Percentiles rank a stretch among this genome's conserved stretches.
phyloP scores from a whole-genome alignment of 495 filamentous ascomycete species.

The Hypoxylon lenormandii region DNA sequence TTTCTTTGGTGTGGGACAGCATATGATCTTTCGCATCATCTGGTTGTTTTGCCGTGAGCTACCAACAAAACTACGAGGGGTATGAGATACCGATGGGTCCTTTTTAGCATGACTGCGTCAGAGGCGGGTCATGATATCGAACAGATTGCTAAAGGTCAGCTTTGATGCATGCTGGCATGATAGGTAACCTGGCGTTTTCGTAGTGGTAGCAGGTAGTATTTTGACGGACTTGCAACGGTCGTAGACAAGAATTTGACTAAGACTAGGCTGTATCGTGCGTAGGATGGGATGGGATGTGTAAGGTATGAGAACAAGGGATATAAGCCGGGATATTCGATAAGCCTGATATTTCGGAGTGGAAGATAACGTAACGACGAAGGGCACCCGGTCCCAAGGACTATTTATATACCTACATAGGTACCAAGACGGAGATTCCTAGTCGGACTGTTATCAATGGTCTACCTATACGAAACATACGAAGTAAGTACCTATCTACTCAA shows the following conservation, averaged over 20 bases:
- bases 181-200: conserved; percentile 26
- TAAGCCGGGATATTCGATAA: conserved; percentile 21
- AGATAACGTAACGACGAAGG: conserved; percentile 18
- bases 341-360: conserved; percentile 21
- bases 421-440: conserved; percentile 11
- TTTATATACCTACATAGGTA: too few species aligned
- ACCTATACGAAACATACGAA: conserved; percentile 35
- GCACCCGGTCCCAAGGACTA: background rate
- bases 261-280: conserved; percentile 5
- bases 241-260: conserved; percentile 35
- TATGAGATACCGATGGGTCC: conserved; percentile 11
- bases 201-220: conserved; percentile 11
- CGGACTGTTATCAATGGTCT: conserved; percentile 15
- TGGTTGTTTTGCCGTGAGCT: conserved; percentile 11
- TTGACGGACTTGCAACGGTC: conserved; percentile 29
- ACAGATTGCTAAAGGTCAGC: conserved; percentile 11
- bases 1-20: conserved; percentile 37
- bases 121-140: conserved; percentile 37
- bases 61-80: conserved; percentile 21
- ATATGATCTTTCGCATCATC: conserved; percentile 27
- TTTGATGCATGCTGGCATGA: conserved; percentile 23
- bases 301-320: conserved; percentile 24
- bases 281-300: too few species aligned
- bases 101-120: conserved; percentile 36
- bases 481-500: too few species aligned